Conservation (phyloP, 2,329 filamentous ascomycete genomes). For the Aspergillus brasiliensis region DNA sequence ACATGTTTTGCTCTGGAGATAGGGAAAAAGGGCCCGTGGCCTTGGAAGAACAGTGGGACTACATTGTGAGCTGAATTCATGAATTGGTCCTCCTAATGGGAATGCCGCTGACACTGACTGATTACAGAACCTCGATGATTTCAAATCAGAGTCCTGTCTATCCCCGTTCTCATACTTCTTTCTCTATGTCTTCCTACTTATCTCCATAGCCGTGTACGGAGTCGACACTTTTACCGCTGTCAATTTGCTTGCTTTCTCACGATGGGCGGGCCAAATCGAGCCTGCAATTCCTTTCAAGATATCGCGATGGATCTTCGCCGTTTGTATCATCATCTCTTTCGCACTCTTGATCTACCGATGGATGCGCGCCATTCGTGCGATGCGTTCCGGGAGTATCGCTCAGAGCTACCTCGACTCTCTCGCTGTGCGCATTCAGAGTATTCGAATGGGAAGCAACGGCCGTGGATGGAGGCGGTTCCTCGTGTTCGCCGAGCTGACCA, state of each 20-base stretch:
- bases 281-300: slow-evolving; percentile 75
- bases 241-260: slow-evolving; percentile 84
- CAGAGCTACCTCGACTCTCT: slow-evolving; percentile 89
- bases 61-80: slow-evolving; percentile 65
- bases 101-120: slow-evolving; percentile 8
- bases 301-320: slow-evolving; percentile 92
- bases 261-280: slow-evolving; percentile 82
- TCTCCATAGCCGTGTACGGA: slow-evolving; percentile 81
- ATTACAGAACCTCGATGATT: slow-evolving; percentile 65
- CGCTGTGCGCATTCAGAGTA: slow-evolving; percentile 80
- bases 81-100: neutral
- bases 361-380: slow-evolving; percentile 75
- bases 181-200: slow-evolving; percentile 75
- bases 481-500: slow-evolving; percentile 89
- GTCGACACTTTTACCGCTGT: slow-evolving; percentile 93
- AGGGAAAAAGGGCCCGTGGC: slow-evolving; percentile 65
- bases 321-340: slow-evolving; percentile 89
- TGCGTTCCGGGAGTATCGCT: slow-evolving; percentile 80
- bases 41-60: slow-evolving; percentile 92
- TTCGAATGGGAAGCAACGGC: slow-evolving; percentile 68
- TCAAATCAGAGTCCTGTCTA: slow-evolving; percentile 78
- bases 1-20: slow-evolving; percentile 68
- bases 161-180: slow-evolving; percentile 79
- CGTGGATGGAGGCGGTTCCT: slow-evolving; percentile 86
- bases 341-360: slow-evolving; percentile 79